Evolutionary conservation across 768 basidiomycete species (phyloP).

Genomic region (Dioszegia crocea): DNA sequence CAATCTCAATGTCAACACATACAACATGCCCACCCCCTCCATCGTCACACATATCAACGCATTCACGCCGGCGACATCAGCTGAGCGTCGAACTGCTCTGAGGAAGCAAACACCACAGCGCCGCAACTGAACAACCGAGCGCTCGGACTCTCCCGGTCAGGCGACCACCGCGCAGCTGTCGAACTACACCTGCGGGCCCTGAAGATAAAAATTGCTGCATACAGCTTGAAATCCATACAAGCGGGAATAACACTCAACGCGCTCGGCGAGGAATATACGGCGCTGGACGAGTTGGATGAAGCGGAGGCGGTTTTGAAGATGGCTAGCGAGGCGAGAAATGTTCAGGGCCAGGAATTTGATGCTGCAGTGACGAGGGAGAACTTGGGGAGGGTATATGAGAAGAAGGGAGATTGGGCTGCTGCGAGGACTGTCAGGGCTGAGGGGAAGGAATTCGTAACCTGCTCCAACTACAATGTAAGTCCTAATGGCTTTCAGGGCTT

Average conservation of each 20-base stretch:
- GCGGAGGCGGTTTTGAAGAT: not conserved
- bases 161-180: not conserved
- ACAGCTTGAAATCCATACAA: not conserved
- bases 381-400: slow-evolving; percentile 6
- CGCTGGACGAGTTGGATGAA: not conserved
- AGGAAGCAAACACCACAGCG: not conserved
- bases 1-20: too few species aligned
- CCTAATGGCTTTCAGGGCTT: not conserved
- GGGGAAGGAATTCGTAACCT: not conserved
- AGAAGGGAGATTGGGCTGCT: not conserved
- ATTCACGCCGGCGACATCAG: not conserved
- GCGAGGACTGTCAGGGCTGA: not conserved
- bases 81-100: not conserved
- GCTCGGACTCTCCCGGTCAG: not conserved
- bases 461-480: not conserved
- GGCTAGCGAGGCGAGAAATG: not conserved
- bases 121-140: not conserved
- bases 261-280: not conserved
- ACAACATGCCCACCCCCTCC: not conserved
- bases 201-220: not conserved
- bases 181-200: not conserved
- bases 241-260: not conserved
- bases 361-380: slow-evolving; percentile 9
- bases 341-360: not conserved
- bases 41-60: not conserved